Evolutionary conservation across 2,329 filamentous ascomycete genomes (phyloP), one percentile per base, ranked within the genome.

Genomic region (Phaeosphaeriaceae sp.): DNA sequence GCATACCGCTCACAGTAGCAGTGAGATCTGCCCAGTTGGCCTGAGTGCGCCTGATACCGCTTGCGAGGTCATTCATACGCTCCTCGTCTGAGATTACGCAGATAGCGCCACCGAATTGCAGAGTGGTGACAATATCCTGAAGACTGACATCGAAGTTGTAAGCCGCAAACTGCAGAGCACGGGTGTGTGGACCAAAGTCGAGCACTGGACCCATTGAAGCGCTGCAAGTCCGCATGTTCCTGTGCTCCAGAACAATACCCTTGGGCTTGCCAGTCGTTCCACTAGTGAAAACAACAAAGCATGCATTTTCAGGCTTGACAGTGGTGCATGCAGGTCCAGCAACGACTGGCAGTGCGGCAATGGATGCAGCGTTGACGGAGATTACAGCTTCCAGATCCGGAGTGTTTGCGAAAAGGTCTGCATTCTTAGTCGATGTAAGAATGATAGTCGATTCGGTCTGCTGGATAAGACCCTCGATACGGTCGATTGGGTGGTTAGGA

Each of bases 391-490:
- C 22, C 20, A 60, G 33, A 31, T 62, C 53, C 19, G 51, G 42
- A 7, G 51, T 45, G 10, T 33, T 21, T 15, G 19, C 53, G 40
- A 62, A 58, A 13, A 60, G 25, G 13, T 41, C 11, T 21, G 51
- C 91, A 0, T 91, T 94, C 22, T 88, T 92, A 1, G 91, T 91
- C n/a, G 90, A 92, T 0, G 91, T 94, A 73, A 90, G 94, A 2
- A 94, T 88, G 15, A 49, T 57, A 58, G 41, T 44, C 45, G 50
- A 41, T 19, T 51, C 24, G 47, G 42, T 21, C 10, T 59, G 52
- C 11, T 60, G 36, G 19, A 57, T 52, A n/a, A 66, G 48, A 13
- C 24, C 27, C 13, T 57, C n/a, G 13, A 51, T 47, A 2, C 64
- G 54, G 1, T 36, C 40, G 3, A 46, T 31, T 2, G 60, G 60